Base-by-base conservation (phyloP, 2,329 filamentous ascomycete species). In the Exophiala mesophila region DNA sequence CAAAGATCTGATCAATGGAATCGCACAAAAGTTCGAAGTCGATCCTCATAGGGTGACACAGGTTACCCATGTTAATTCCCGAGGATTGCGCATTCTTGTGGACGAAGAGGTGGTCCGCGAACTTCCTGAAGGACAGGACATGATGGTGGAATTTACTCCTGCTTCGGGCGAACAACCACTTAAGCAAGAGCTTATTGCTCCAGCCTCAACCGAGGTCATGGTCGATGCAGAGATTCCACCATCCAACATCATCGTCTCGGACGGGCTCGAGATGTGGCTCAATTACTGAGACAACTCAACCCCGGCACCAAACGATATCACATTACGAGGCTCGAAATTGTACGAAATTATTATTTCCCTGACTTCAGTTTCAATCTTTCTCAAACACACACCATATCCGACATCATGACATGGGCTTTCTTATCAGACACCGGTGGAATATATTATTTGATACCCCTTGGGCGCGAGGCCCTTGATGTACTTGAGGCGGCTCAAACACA, bases 21-120 rank as follows among this genome's bases (percentile, higher is more conserved):
- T 96, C 15, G 82, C 86, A 2, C 67, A 74, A 41, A 97, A 97
- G 65, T 92, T 85, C 71, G 77, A 81, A 13, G 71, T 97, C 35
- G 86, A 96, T 49, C 72, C 84, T 1, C 74, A 75, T 2, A 79
- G 77, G 47, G 78, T 96, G 5, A 68, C 80, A 1, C 81, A 84
- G 24, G 82, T 82, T 1, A 71, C 94, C 3, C 85, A 80, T 44
- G 71, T 88, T 39, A 82, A 86, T 30, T 73, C 80, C 10, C 80
- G 81, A 51, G 88, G 88, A 0, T 67, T 96, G 1, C 80, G 88
- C 57, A 80, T 97, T 41, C 79, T 94, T 58, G 76, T 97, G 55
- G 92, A 97, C 57, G 88, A 97, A 58, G 88, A 96, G 50, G 82
- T 94, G 35, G 78, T 97, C 21, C 77, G 77, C 32, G 84, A 90